Conservation (phyloP, 805 yeast species). For the Cyberlindnera mycetangii region DNA sequence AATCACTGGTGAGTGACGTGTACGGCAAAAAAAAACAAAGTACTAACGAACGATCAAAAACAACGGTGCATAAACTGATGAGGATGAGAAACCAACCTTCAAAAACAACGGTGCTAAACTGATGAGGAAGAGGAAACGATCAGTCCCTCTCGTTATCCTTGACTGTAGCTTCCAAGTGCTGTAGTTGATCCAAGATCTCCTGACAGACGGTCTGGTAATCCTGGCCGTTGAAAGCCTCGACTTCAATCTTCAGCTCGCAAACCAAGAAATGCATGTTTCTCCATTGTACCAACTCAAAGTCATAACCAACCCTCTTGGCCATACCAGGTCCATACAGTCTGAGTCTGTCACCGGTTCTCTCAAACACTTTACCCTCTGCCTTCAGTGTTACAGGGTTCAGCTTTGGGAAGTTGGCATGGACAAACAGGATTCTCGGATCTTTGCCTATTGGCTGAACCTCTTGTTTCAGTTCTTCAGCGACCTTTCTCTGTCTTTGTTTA, state of each 20-base stretch:
- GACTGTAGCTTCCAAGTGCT: constrained; percentile 37
- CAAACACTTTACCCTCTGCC: constrained; percentile 38
- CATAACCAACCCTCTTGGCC: constrained; percentile 49
- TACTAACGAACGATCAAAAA: too few species aligned
- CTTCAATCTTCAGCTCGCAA: constrained; percentile 47
- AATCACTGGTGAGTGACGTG: too few species aligned
- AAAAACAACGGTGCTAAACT: too few species aligned
- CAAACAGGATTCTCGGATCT: constrained; percentile 42
- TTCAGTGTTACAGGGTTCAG: constrained; percentile 57
- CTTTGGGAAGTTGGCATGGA: constrained; percentile 68
- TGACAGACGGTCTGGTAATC: constrained; percentile 42
- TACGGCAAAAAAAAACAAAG: too few species aligned
- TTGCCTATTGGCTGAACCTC: constrained; percentile 15
- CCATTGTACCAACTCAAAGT: constrained; percentile 61
- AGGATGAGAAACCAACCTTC: too few species aligned
- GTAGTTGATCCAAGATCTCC: constrained; percentile 47
- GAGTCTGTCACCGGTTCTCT: constrained; percentile 44
- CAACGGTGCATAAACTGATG: too few species aligned
- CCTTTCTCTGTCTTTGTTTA: constrained; percentile 22
- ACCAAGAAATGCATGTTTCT: constrained; percentile 50
- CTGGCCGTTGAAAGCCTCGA: constrained; percentile 42
- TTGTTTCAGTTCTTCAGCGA: constrained; percentile 17
- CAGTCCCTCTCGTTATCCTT: constrained; percentile 35
- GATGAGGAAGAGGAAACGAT: constrained; percentile 1
- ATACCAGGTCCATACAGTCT: constrained; percentile 59